Base-by-base conservation (phyloP, 1,284 basidiomycete species). In the Bondarzewia mesenterica region DNA sequence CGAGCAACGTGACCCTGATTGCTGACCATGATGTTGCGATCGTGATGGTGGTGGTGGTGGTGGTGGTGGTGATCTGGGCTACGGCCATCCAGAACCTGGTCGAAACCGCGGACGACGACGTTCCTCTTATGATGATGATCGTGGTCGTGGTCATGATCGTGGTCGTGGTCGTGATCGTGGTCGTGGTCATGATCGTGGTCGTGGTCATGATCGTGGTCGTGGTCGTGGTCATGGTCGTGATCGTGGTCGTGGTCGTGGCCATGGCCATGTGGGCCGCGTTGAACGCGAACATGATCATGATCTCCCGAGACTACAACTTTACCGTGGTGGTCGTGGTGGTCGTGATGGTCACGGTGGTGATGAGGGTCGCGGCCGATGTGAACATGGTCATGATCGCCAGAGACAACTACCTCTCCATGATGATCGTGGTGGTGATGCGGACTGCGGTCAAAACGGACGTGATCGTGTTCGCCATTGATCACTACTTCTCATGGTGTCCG, bases 391-490 rank as follows among this genome's bases (percentile, higher is more conserved):
- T 49, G 12, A 42, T 44, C 32, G 3, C 48, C 42, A n/a, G 27
- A 38, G 23, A 49, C 18, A 36, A 49, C 29, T 20, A 39, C 39
- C 44, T 41, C 36, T 14, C 45, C 29, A 20, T 45, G 29, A 18
- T 48, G 42, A 27, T 32, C 18, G 42, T 49, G 47, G 18, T 38
- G 26, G 26, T 15, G 42, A 5, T 35, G 21, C 4, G 26, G 25
- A 18, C 16, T 26, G 14, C 48, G 42, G 27, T 26, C 43, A 25
- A 14, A 44, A 21, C 18, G 43, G 35, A 32, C 27, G 38, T 54
- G 49, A 46, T 51, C 26, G 54, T 55, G 52, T 29, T 54, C 42
- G 27, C 42, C 21, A 45, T 41, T 53, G 48, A 43, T 43, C 22
- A 32, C 52, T 47, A 37, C 46, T 27, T 46, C 38, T 44, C 39